Conservation (phyloP, 305 asterid species). For the Fraxinus greggii region DNA sequence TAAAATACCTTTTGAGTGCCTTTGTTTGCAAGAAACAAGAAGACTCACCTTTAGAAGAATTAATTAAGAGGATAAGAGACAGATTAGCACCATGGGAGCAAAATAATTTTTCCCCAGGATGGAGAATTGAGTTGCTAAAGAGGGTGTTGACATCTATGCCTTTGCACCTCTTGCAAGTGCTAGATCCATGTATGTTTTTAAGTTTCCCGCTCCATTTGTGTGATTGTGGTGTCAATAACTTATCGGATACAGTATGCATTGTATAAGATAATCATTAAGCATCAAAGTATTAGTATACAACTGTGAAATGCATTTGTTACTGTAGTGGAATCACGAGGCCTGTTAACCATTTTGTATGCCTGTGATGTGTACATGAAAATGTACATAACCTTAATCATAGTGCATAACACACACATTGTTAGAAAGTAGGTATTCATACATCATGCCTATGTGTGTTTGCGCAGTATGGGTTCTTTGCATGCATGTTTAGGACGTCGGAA, state of each 20-base stretch:
- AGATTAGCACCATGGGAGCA: not conserved
- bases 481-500: not conserved
- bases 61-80: not conserved
- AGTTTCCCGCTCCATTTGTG: not conserved
- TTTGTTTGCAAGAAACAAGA: not conserved
- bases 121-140: not conserved
- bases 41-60: not conserved
- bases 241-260: no score
- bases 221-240: not conserved
- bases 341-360: not conserved
- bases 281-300: not conserved
- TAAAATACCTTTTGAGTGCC: not conserved
- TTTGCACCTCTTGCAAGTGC: not conserved
- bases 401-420: no score
- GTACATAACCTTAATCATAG: no score
- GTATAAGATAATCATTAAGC: not conserved
- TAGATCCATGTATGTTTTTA: not conserved
- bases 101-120: not conserved
- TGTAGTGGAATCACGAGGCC: not conserved
- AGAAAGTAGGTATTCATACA: not conserved
- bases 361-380: not conserved
- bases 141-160: not conserved
- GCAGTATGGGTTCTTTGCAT: not conserved
- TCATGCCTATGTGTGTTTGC: not conserved
- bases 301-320: not conserved